A percentile compares a stretch with the other conserved stretches of the same genome.
Evolutionary conservation across 2,329 filamentous ascomycete species (phyloP).

Genomic region (Cryphonectria radicalis): DNA sequence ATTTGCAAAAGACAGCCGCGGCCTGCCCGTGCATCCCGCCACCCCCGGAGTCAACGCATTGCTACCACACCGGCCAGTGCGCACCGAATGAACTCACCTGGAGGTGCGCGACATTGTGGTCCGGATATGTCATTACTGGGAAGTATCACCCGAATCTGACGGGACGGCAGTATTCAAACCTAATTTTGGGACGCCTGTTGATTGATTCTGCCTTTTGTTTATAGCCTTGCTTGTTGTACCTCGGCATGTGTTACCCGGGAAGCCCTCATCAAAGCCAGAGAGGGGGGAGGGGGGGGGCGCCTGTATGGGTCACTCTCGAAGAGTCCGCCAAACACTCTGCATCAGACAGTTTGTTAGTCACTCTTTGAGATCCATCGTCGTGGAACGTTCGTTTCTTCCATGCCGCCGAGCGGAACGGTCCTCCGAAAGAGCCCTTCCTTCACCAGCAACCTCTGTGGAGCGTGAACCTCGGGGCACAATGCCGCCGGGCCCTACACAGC

Average conservation of each 20-base stretch:
- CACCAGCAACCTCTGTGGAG: constrained; percentile 14
- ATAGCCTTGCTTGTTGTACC: constrained; percentile 2
- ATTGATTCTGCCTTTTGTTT: neutral
- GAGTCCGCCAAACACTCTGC: constrained; percentile 6
- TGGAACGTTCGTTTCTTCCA: neutral
- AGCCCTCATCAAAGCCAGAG: constrained; percentile 9
- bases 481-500: constrained; percentile 3
- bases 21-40: constrained; percentile 13
- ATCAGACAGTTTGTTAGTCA: constrained; percentile 16
- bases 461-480: constrained; percentile 10
- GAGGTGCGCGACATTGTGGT: neutral
- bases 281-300: neutral
- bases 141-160: neutral
- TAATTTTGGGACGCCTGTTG: neutral
- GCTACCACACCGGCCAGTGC: neutral
- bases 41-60: neutral
- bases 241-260: neutral
- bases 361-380: neutral
- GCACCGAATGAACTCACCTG: neutral
- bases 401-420: constrained; percentile 11
- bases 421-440: neutral
- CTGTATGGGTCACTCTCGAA: constrained; percentile 2
- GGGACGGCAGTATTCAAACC: neutral
- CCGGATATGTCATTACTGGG: neutral
- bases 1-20: constrained; percentile 23